A percentile compares a stretch with the other conserved stretches of the same genome.
Conservation (phyloP, 1,284 basidiomycete species). For the Boletus albobrunnescens region DNA sequence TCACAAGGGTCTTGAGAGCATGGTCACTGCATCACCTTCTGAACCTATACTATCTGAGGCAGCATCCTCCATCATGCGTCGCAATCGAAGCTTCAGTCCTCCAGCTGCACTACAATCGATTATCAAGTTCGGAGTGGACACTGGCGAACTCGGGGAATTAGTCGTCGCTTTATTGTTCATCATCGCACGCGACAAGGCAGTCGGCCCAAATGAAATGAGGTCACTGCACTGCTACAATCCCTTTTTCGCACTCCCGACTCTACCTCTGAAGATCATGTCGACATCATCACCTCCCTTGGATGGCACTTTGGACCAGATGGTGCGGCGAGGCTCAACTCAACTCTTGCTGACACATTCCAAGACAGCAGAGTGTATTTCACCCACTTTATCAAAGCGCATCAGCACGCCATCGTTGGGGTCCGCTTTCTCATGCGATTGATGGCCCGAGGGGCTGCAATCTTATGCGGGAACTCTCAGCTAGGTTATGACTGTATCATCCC, state of each 20-base stretch:
- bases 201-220: neutral
- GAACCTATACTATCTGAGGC: neutral
- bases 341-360: slow-evolving; percentile 14
- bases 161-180: slow-evolving; percentile 12
- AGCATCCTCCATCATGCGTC: neutral
- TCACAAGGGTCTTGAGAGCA: neutral
- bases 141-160: slow-evolving; percentile 17
- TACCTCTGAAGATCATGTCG: no score
- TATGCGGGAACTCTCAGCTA: neutral
- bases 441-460: neutral
- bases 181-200: slow-evolving; percentile 11
- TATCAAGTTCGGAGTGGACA: slow-evolving; percentile 14
- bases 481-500: neutral
- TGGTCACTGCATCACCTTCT: neutral
- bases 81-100: no score
- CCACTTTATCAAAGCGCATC: slow-evolving; percentile 28
- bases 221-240: neutral
- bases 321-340: no score
- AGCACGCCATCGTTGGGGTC: slow-evolving; percentile 10
- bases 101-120: no score
- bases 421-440: neutral
- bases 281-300: neutral
- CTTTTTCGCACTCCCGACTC: neutral
- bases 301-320: neutral
- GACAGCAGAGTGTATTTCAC: slow-evolving; percentile 28